These are phyloP conservation scores for Sanguinoderma infundibulare DNA, from an alignment of 1,284 basidiomycete species.

Conservation along the genomic window DNA sequence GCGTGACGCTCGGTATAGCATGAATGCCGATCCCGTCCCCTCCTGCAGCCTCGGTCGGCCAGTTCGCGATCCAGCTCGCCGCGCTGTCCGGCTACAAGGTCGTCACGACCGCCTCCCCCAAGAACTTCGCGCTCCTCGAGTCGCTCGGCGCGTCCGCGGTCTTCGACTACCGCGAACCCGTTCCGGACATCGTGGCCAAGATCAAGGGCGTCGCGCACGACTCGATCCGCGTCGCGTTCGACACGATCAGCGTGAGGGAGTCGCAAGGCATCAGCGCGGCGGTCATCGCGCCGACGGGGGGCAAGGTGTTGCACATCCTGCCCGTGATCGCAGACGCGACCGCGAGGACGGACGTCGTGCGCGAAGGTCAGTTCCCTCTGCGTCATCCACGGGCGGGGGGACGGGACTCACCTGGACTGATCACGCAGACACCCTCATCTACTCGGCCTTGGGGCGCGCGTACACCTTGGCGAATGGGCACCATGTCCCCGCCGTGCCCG, in stretches of 20 bases:
- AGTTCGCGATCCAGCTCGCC: conserved; percentile 49
- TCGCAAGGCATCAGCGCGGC: conserved; percentile 24
- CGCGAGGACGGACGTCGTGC: conserved; percentile 6
- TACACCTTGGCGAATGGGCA: conserved; percentile 10
- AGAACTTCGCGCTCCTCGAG: conserved; percentile 43
- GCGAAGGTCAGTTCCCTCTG: conserved; percentile 1
- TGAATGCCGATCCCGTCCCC: not conserved
- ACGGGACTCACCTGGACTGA: not conserved
- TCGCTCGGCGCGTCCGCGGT: conserved; percentile 45
- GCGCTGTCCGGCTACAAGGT: conserved; percentile 45
- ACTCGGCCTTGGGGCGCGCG: conserved; percentile 24
- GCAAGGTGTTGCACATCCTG: conserved; percentile 20
- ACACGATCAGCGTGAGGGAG: conserved; percentile 22
- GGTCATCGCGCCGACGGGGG: conserved; percentile 21
- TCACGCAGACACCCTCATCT: conserved; percentile 22
- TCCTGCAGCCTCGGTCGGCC: conserved; percentile 38
- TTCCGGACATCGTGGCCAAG: conserved; percentile 21
- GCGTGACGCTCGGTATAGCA: not conserved
- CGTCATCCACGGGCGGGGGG: no score
- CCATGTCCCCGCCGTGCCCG: conserved; percentile 8
- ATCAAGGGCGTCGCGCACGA: conserved; percentile 28
- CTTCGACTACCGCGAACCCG: conserved; percentile 38
- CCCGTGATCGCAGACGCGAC: not conserved
- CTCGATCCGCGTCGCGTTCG: conserved; percentile 23
- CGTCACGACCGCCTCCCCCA: conserved; percentile 43